Conservation (phyloP, 768 basidiomycete genomes). For the Phlebiopsis gigantea region DNA sequence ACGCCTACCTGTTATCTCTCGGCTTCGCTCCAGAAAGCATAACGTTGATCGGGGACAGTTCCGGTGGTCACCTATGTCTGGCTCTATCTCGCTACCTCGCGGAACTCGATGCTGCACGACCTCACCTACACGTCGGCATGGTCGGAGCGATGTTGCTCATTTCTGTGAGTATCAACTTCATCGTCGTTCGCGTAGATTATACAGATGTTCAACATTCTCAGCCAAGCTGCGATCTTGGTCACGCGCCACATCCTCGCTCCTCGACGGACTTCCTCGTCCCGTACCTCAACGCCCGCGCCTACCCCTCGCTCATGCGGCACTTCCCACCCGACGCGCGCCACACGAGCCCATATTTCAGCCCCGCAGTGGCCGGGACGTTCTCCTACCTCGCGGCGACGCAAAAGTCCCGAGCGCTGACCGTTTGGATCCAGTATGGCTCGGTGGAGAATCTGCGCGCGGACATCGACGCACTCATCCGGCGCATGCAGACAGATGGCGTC, state of each 20-base stretch:
- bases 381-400: conserved; percentile 6
- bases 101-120: conserved; percentile 1
- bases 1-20: conserved; percentile 40
- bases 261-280: conserved; percentile 9
- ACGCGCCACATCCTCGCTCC: background rate
- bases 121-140: conserved; percentile 8
- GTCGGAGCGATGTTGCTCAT: conserved; percentile 9
- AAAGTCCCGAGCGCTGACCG: background rate
- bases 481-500: conserved; percentile 14
- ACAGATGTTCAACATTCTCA: background rate
- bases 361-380: conserved; percentile 5
- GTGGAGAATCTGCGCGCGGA: conserved; percentile 9
- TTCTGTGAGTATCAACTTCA: conserved; percentile 8
- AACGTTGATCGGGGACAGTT: conserved; percentile 47
- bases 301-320: conserved; percentile 11
- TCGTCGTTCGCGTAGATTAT: background rate
- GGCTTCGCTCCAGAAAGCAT: conserved; percentile 39
- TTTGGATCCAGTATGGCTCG: conserved; percentile 10
- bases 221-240: conserved; percentile 12
- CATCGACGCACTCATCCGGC: conserved; percentile 1
- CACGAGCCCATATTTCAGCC: conserved; percentile 10
- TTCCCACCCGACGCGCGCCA: conserved; percentile 3
- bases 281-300: conserved; percentile 12
- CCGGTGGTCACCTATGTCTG: conserved; percentile 47
- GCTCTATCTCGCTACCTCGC: conserved; percentile 34